Conservation (phyloP, 257 asterid genomes). For the Penstemon eatonii region DNA sequence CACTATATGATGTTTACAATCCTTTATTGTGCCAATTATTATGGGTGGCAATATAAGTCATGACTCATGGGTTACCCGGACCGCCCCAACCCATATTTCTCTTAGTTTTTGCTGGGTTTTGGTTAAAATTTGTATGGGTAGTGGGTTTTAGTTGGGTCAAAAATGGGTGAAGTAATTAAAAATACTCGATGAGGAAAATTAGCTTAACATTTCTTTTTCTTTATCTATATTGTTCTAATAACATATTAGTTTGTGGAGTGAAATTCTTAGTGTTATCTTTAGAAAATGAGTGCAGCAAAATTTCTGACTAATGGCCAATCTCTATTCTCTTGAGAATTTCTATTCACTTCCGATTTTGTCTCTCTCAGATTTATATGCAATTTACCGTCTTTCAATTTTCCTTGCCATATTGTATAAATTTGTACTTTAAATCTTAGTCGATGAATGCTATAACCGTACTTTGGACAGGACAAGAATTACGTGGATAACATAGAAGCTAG, state of each 20-base stretch:
- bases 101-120: too few relatives aligned
- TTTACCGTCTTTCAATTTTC: not conserved
- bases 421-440: not conserved
- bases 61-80: too few relatives aligned
- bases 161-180: too few relatives aligned
- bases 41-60: not conserved
- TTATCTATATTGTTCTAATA: too few relatives aligned
- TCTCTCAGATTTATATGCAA: not conserved
- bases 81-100: too few relatives aligned
- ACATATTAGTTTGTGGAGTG: not conserved
- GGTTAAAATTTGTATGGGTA: too few relatives aligned
- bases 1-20: too few relatives aligned
- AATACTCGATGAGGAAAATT: too few relatives aligned
- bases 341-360: not conserved
- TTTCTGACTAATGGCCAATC: not conserved
- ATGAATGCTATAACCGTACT: slow-evolving; percentile 21
- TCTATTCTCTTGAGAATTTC: not conserved
- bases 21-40: not conserved
- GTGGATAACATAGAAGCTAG: slow-evolving; percentile 64
- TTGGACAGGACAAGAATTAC: slow-evolving; percentile 60
- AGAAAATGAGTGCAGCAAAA: not conserved
- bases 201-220: too few relatives aligned
- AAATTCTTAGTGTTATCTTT: not conserved
- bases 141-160: too few relatives aligned
- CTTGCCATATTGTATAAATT: not conserved